These are phyloP conservation scores for Teratosphaeria zuluensis DNA, from an alignment of 2,329 filamentous ascomycete genomes.

Conservation along the genomic window DNA sequence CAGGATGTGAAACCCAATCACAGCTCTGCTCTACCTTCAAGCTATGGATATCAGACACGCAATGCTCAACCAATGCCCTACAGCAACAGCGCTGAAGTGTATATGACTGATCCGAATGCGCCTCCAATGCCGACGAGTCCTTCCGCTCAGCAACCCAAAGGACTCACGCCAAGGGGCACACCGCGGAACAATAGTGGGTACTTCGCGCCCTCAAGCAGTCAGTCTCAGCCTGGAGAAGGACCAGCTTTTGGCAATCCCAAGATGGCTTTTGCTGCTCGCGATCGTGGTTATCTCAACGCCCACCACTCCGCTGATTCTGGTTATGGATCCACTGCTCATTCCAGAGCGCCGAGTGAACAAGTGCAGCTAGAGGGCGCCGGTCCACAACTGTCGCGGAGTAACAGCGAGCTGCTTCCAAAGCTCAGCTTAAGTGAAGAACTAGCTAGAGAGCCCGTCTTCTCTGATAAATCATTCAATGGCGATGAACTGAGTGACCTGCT, in stretches of 20 bases:
- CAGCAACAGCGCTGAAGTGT: not conserved
- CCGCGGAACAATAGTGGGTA: not conserved
- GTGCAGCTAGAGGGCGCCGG: slow-evolving; percentile 4
- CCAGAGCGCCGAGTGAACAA: slow-evolving; percentile 16
- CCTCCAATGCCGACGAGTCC: slow-evolving; percentile 1
- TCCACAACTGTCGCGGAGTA: slow-evolving; percentile 5
- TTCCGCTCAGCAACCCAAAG: not conserved
- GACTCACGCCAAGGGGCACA: not conserved
- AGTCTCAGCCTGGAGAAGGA: slow-evolving; percentile 3
- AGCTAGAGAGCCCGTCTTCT: slow-evolving; percentile 6
- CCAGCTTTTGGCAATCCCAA: slow-evolving; percentile 8
- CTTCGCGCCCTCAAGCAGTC: not conserved
- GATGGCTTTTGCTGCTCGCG: slow-evolving; percentile 4
- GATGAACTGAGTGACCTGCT: not conserved
- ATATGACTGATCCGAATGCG: slow-evolving; percentile 1
- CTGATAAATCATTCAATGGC: slow-evolving; percentile 2
- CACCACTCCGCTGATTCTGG: slow-evolving; percentile 20
- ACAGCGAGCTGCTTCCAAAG: slow-evolving; percentile 12
- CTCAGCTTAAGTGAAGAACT: slow-evolving; percentile 12
- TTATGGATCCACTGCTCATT: slow-evolving; percentile 18
- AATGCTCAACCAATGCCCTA: not conserved
- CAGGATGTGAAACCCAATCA: not conserved
- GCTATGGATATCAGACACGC: not conserved
- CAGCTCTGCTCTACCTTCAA: not conserved
- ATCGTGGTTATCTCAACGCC: slow-evolving; percentile 5